Base-by-base conservation (phyloP, 176 grass and related monocot genomes). In the Aegilops longissima region DNA sequence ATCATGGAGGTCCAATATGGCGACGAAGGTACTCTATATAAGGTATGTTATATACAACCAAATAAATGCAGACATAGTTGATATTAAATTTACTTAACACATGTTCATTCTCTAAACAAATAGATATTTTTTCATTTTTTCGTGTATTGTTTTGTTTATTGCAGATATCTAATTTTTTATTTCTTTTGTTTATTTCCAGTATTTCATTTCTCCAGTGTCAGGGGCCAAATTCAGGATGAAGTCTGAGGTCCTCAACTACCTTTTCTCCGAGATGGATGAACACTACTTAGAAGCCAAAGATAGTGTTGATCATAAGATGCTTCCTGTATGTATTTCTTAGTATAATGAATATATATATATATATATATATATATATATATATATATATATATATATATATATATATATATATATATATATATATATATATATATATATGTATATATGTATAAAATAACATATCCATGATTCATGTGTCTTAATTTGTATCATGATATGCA, bases 161-260 rank as follows among this genome's bases (percentile, higher is more conserved):
- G 14, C 1, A 5, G 9, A 77, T 69, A 4, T 35, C 16, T 89
- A 23, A 29, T 12, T 52, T 40, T 31, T 30, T 27, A 12, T 17
- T 52, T 4, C 5, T 52, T 52, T 52, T 52, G 49, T 70, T 70
- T 70, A 17, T 38, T 38, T 70, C 1, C 23, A 92, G 90, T 89
- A 92, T 45, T 92, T 70, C n/a, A 86, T 80, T 35, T 92, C 87
- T 45, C 87, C 83, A n/a, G 34, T 92, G 4, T 92, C 87, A 2
- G 38, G 30, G 27, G 80, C 23, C 12, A 84, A 69, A 13, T 87
- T 92, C 68, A 86, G 21, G 9, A 75, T 61, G 59, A 81, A 82
- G 58, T n/a, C 54, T 1, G 90, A 85, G n/a, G 86, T 88, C 12
- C 2, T 92, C 0, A 38, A 80, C 4, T 80, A 87, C n/a, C 87